Percentiles rank a stretch among this genome's conserved stretches.
phyloP scores from a whole-genome alignment of 2,329 filamentous ascomycete species.

The Pseudocercospora pini-densiflorae region DNA sequence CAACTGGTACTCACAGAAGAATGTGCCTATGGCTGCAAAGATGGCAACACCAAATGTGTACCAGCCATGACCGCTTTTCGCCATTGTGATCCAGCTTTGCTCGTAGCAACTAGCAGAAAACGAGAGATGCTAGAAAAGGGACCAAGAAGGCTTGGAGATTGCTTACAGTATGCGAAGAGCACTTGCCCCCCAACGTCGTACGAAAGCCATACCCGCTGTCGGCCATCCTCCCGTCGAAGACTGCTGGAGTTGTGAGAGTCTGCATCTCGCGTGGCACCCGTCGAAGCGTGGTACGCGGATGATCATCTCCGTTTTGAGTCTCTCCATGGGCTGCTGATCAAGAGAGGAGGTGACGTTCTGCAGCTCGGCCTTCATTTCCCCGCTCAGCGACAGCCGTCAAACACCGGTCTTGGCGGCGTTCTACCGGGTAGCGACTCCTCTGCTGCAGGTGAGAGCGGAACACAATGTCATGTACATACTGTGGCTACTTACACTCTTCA shows the following conservation, averaged over 20 bases:
- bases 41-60: conserved; percentile 59
- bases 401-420: neutral
- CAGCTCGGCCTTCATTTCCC: neutral
- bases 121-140: neutral
- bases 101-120: neutral
- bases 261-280: conserved; percentile 1
- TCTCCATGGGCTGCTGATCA: neutral
- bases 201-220: neutral
- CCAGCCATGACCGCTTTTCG: conserved; percentile 31
- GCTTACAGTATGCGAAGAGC: neutral
- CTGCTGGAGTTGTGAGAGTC: neutral
- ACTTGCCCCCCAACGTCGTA: neutral
- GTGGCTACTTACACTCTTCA: neutral
- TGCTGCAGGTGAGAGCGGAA: neutral
- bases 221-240: neutral
- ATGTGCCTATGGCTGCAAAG: conserved; percentile 64
- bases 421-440: neutral
- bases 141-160: neutral
- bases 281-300: neutral
- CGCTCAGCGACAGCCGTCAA: neutral
- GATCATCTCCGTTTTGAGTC: conserved; percentile 9
- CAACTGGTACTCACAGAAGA: conserved; percentile 48
- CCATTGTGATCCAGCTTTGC: conserved; percentile 2
- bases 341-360: neutral
- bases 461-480: neutral